Evolutionary conservation across 2,329 filamentous ascomycete species (phyloP).

Genomic region (Alternaria sp.): DNA sequence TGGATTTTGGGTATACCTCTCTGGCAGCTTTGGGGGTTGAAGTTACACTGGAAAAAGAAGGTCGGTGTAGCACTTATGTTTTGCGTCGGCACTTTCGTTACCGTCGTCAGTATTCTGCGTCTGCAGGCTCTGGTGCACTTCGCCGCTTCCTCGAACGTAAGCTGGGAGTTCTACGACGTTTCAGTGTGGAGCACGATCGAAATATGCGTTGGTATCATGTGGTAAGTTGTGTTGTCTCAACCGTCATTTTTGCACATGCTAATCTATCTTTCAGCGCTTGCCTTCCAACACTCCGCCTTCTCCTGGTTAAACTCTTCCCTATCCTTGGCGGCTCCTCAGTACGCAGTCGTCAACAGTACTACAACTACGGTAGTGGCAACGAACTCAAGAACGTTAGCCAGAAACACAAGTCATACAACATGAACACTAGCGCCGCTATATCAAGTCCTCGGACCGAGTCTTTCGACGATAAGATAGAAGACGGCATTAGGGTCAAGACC

Average conservation of each 20-base stretch:
- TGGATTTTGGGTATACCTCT: conserved; percentile 50
- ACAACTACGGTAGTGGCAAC: conserved; percentile 37
- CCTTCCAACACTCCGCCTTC: conserved; percentile 52
- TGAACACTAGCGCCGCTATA: conserved; percentile 9
- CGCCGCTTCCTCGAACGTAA: conserved; percentile 52
- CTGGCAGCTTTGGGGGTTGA: conserved; percentile 44
- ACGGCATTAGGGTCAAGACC: conserved; percentile 30
- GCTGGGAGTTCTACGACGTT: conserved; percentile 53
- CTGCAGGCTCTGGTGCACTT: conserved; percentile 56
- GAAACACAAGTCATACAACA: conserved; percentile 16
- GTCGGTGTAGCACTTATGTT: conserved; percentile 52
- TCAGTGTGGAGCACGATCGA: conserved; percentile 56
- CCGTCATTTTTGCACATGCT: neutral
- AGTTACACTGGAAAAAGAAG: conserved; percentile 52
- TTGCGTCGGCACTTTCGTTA: conserved; percentile 53
- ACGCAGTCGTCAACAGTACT: conserved; percentile 33
- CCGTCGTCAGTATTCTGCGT: conserved; percentile 56
- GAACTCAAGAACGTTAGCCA: conserved; percentile 28
- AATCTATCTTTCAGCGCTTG: conserved; percentile 42
- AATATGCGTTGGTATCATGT: conserved; percentile 56
- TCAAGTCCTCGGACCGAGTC: conserved; percentile 8
- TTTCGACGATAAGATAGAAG: conserved; percentile 13
- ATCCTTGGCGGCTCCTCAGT: conserved; percentile 47
- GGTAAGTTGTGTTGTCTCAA: conserved; percentile 16
- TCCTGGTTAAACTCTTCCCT: conserved; percentile 51